Evolutionary conservation across 2,329 filamentous ascomycete genomes (phyloP), one percentile per base, ranked within the genome.

Genomic region (Aspergillus versicolor): DNA sequence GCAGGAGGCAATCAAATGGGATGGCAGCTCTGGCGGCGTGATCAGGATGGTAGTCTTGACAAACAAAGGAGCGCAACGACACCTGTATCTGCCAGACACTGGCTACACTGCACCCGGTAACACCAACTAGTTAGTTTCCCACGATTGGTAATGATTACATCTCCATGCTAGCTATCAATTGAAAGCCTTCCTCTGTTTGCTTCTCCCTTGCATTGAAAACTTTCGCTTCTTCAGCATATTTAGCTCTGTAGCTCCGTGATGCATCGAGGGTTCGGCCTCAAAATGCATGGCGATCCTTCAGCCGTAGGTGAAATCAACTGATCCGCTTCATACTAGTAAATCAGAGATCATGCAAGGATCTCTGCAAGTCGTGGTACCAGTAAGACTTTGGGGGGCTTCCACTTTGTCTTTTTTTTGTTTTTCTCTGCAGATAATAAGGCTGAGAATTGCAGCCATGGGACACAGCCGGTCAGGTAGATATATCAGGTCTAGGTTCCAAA

Each of bases 31-130:
- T 3, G 94, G 94, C 65, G 94, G 94, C 79, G 94, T 99, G 59
- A 99, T 99, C 70, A 87, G 94, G 67, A 91, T 99, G 90, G 93
- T 97, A 61, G 94, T 99, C 58, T 79, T 99, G 77, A 99, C 93
- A 61, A 87, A 87, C 69, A 86, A 89, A 72, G 94, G 94, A 37
- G 92, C 93, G 6, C 87, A 94, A 77, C 86, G 94, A 78, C 94
- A 97, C 81, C 78, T 99, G 73, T 99, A 97, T 77, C 83, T 99
- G 70, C 94, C 94, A 43, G 93, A 99, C 80, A 90, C 89, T 70
- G 86, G 88, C 69, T 99, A 99, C 80, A 82, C 84, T 63, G 90
- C 85, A 73, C 93, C 83, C 65, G 88, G 84, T 73, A 82, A 78
- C 69, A 76, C 69, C 57, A 67, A 46, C 51, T 56, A 40, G 57